Evolutionary conservation across 148 eudicot genomes (phyloP).

Genomic region (Chenopodium quinoa): DNA sequence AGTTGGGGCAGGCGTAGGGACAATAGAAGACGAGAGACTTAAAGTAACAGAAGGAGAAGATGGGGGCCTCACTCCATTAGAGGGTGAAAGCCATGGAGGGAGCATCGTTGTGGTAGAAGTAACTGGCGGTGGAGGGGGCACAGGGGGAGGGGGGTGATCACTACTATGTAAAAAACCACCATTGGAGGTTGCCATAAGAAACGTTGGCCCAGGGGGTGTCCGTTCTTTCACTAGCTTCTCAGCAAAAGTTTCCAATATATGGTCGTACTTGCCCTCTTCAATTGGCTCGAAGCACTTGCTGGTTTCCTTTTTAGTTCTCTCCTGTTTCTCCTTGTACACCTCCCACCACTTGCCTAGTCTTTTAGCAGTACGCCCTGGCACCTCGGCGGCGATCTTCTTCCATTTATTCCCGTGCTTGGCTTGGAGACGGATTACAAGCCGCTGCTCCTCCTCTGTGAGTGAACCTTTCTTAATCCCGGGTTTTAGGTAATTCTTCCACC

Average conservation of each 20-base stretch:
- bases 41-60: slow-evolving; percentile 79
- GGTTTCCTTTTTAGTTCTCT: slow-evolving; percentile 53
- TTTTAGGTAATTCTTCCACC: slow-evolving; percentile 72
- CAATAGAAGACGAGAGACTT: slow-evolving; percentile 58
- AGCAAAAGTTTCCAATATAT: slow-evolving; percentile 66
- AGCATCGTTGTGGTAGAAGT: slow-evolving; percentile 31
- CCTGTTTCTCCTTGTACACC: slow-evolving; percentile 84
- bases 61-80: slow-evolving; percentile 40
- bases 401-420: slow-evolving; percentile 72
- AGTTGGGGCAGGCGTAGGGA: slow-evolving; percentile 36
- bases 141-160: slow-evolving; percentile 38
- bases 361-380: slow-evolving; percentile 67
- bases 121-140: slow-evolving; percentile 18
- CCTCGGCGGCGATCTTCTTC: slow-evolving; percentile 69
- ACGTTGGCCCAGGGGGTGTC: slow-evolving; percentile 15
- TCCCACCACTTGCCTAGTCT: slow-evolving; percentile 90
- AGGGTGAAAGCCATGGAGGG: slow-evolving; percentile 77
- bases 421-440: slow-evolving; percentile 58
- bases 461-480: slow-evolving; percentile 72
- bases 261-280: slow-evolving; percentile 64
- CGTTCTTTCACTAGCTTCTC: slow-evolving; percentile 79
- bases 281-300: slow-evolving; percentile 49
- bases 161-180: slow-evolving; percentile 41
- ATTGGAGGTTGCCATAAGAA: slow-evolving; percentile 54
- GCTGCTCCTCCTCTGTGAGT: slow-evolving; percentile 61